Evolutionary conservation across 768 basidiomycete species (phyloP), one percentile per base, ranked within the genome.

Genomic region (Mycena latifolia): DNA sequence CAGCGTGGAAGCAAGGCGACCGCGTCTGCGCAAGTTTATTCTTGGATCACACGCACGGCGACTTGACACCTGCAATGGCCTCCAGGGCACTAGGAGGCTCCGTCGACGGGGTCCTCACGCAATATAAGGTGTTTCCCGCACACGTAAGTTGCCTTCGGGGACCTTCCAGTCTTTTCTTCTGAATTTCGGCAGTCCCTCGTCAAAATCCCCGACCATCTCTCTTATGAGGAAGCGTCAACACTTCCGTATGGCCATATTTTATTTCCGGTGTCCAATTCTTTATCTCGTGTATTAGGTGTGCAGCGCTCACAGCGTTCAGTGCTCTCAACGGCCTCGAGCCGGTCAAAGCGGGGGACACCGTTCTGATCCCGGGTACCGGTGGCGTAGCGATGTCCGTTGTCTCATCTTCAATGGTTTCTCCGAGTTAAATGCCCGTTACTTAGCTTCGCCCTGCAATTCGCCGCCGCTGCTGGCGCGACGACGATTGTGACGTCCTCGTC

Each of bases 191-290:
- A 86, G 85, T 80, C 81, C 0, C 76, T 90, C 35, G 82, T 90
- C 31, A 64, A 71, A 45, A 78, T 89, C 66, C 87, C 91, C 0
- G 75, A 83, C 17, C 84, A 89, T 71, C 79, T 91, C 22, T 84
- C 82, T 1, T 89, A 86, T 68, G 86, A 87, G 66, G 87, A 92
- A 71, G 90, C 85, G 0, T 86, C 90, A 0, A 88, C 88, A 28
- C 77, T 92, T 11, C 86, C 89, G 79, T 89, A 72, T 37, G 83
- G 33, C 33, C 14, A 6, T 35, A 14, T 35, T 35, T 14, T 35
- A 35, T 35, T 35, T 35, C 33, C 33, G 6, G n/a, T 35, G 6
- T 35, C 33, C 8, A 14, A 35, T 35, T 35, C 6, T 35, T 35
- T 35, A 35, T 35, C 33, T n/a, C n/a, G n/a, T n/a, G n/a, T n/a